Percentiles rank a stretch among this genome's conserved stretches.
phyloP scores from a whole-genome alignment of 371 early-diverging fungal species.

The Mucor circinelloides region DNA sequence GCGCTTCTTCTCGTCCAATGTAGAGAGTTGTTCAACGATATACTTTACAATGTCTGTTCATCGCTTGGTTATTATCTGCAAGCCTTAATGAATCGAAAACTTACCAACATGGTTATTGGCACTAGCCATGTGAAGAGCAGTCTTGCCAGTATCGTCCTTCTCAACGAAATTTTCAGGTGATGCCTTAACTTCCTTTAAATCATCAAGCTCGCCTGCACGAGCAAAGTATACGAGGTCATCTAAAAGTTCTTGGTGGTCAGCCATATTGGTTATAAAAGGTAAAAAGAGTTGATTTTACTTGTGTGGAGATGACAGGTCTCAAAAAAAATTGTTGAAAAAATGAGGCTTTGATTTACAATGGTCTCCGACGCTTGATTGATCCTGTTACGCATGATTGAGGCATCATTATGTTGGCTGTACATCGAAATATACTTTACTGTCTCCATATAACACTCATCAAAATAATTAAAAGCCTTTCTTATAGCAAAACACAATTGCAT shows the following conservation, averaged over 20 bases:
- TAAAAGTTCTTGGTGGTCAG: slow-evolving; percentile 21
- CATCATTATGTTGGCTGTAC: too few species aligned
- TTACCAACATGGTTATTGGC: slow-evolving; percentile 82
- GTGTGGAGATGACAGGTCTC: neutral
- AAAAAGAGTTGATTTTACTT: neutral
- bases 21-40: slow-evolving; percentile 47
- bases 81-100: neutral
- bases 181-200: slow-evolving; percentile 58
- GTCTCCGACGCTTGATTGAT: neutral
- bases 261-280: slow-evolving; percentile 1
- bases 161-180: slow-evolving; percentile 30
- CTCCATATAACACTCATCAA: too few species aligned
- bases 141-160: slow-evolving; percentile 66
- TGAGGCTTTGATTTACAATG: neutral
- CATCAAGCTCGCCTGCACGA: slow-evolving; percentile 79
- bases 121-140: slow-evolving; percentile 84
- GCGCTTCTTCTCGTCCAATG: slow-evolving; percentile 13
- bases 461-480: too few species aligned
- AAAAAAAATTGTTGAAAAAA: slow-evolving; percentile 2
- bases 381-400: neutral
- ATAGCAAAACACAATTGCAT: too few species aligned
- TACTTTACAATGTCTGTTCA: slow-evolving; percentile 55
- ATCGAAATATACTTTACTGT: too few species aligned
- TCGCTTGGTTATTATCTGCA: neutral
- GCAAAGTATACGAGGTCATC: slow-evolving; percentile 74